These are phyloP conservation scores for Sarocladium kiliense DNA, from an alignment of 2,329 filamentous ascomycete genomes.

Conservation along the genomic window DNA sequence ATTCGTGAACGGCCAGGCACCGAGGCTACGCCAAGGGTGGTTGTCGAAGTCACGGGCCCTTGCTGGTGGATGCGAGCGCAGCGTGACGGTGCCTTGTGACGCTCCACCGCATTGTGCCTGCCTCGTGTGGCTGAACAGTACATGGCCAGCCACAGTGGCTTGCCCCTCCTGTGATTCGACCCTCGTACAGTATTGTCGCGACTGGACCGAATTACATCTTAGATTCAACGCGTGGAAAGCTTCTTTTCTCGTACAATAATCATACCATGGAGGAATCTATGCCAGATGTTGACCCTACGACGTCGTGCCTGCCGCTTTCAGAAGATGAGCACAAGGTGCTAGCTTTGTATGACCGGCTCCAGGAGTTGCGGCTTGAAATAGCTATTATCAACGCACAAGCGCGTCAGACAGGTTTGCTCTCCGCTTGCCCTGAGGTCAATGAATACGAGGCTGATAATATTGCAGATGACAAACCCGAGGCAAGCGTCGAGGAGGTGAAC, in stretches of 20 bases:
- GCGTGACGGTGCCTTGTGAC: conserved; percentile 8
- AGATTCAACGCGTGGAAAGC: neutral
- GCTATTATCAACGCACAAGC: conserved; percentile 54
- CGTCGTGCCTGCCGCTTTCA: conserved; percentile 46
- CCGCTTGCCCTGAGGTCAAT: neutral
- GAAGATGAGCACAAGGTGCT: conserved; percentile 62
- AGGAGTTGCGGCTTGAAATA: conserved; percentile 67
- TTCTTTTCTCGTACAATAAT: conserved; percentile 9
- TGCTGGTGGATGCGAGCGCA: neutral
- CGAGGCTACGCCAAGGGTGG: conserved; percentile 4
- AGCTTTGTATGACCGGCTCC: conserved; percentile 64
- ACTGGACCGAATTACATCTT: neutral
- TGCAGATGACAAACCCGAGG: conserved; percentile 6
- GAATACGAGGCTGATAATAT: neutral
- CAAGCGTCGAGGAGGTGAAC: conserved; percentile 45
- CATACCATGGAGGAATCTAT: conserved; percentile 20
- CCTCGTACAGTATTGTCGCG: conserved; percentile 21
- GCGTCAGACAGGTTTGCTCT: conserved; percentile 27
- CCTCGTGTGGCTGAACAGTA: conserved; percentile 3
- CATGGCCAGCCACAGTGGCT: conserved; percentile 7
- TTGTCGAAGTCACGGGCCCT: conserved; percentile 5
- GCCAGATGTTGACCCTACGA: conserved; percentile 18
- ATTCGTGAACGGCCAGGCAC: conserved; percentile 4
- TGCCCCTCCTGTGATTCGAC: neutral
- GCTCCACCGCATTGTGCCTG: conserved; percentile 2